phyloP scores from a whole-genome alignment of 2,329 filamentous ascomycete genomes.

The Pseudonectria foliicola region DNA sequence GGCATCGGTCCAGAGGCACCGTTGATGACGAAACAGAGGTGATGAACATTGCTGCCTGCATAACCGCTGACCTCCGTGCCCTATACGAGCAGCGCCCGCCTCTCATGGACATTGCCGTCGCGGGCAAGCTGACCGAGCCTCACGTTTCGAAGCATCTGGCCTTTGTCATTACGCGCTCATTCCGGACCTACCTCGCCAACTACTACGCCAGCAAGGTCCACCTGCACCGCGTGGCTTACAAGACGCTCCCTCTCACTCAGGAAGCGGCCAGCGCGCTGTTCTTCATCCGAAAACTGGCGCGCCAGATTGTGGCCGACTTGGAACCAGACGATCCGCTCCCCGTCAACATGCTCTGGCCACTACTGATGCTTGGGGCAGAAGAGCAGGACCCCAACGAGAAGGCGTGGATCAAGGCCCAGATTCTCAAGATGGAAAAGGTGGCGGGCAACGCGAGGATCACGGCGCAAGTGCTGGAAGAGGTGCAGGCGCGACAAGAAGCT shows the following conservation, averaged over 20 bases:
- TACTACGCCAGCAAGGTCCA: slow-evolving; percentile 50
- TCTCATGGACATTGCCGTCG: slow-evolving; percentile 49
- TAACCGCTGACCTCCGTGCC: slow-evolving; percentile 41
- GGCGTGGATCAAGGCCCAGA: slow-evolving; percentile 43
- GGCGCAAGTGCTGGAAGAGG: slow-evolving; percentile 38
- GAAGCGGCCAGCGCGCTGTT: slow-evolving; percentile 40
- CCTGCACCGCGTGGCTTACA: slow-evolving; percentile 50
- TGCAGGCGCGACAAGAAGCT: slow-evolving; percentile 36
- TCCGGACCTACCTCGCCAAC: slow-evolving; percentile 48
- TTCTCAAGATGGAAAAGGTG: slow-evolving; percentile 40
- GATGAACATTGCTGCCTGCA: slow-evolving; percentile 45
- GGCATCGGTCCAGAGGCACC: slow-evolving; percentile 48
- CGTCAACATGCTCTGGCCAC: slow-evolving; percentile 50
- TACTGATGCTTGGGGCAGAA: slow-evolving; percentile 49
- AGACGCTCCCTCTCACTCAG: slow-evolving; percentile 43
- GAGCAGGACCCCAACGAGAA: slow-evolving; percentile 42
- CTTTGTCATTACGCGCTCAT: slow-evolving; percentile 43
- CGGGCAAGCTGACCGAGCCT: slow-evolving; percentile 40
- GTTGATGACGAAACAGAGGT: slow-evolving; percentile 53
- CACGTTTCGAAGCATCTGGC: slow-evolving; percentile 43
- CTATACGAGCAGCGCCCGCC: slow-evolving; percentile 44
- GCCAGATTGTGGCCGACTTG: slow-evolving; percentile 34
- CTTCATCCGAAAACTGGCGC: slow-evolving; percentile 41
- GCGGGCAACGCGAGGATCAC: slow-evolving; percentile 38
- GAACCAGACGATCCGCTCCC: slow-evolving; percentile 40